Conservation (phyloP, 768 basidiomycete genomes). For the Leucocoprinus birnbaumii region DNA sequence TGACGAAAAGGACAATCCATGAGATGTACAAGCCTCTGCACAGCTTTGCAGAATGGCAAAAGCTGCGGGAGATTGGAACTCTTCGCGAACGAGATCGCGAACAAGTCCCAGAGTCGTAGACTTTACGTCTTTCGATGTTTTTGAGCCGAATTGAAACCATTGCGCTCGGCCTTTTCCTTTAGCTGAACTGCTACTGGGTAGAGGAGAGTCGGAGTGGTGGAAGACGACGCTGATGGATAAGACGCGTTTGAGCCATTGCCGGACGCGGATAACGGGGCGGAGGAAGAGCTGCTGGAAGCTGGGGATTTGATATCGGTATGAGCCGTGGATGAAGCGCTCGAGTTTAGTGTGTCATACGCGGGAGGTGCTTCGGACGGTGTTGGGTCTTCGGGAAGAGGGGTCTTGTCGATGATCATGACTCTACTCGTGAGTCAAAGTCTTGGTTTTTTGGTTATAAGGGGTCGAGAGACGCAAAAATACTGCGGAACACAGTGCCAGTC, state of each 20-base stretch:
- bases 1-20: slow-evolving; percentile 46
- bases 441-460: too few species aligned
- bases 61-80: slow-evolving; percentile 26
- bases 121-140: slow-evolving; percentile 45
- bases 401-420: slow-evolving; percentile 21
- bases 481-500: too few species aligned
- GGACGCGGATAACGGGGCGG: neutral
- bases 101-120: slow-evolving; percentile 51
- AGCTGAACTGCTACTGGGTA: slow-evolving; percentile 7
- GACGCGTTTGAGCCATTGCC: slow-evolving; percentile 8
- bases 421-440: too few species aligned
- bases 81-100: slow-evolving; percentile 50
- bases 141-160: slow-evolving; percentile 36
- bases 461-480: too few species aligned
- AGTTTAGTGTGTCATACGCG: slow-evolving; percentile 31
- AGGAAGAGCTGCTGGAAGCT: neutral
- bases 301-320: slow-evolving; percentile 3
- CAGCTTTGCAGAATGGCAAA: slow-evolving; percentile 58
- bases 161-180: slow-evolving; percentile 30
- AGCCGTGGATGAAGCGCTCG: neutral
- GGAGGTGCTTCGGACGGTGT: slow-evolving; percentile 37
- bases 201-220: slow-evolving; percentile 8
- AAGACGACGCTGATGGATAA: slow-evolving; percentile 6
- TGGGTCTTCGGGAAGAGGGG: slow-evolving; percentile 33
- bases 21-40: slow-evolving; percentile 51